Evolutionary conservation across 2,329 filamentous ascomycete genomes (phyloP), one percentile per base, ranked within the genome.

Genomic region (Paecilomyces variotii): DNA sequence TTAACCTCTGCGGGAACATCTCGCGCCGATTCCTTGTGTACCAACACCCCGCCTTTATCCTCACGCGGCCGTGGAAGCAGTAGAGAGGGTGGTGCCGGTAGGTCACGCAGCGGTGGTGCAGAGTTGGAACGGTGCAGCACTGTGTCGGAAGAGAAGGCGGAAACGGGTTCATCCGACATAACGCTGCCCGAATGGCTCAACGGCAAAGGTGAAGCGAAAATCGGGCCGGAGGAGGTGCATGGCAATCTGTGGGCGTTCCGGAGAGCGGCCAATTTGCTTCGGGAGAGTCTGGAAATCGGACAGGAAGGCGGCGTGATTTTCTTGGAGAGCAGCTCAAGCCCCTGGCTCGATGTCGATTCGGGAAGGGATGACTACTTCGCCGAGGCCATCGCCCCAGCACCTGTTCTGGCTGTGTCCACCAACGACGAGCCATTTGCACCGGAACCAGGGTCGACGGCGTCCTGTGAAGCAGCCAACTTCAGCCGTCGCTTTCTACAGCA

Each of bases 241-340:
- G 72, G 72, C 2, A 74, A 76, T 59, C 64, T 71, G 1, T 74
- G 76, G 60, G 77, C 77, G 2, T 81, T 82, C 57, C 68, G 71
- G 11, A 72, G 80, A 25, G 81, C 81, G 1, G 78, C 80, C 0
- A 74, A 77, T 30, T 62, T 82, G 0, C 68, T 83, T 2, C 74
- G 76, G 1, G 74, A 81, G 58, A 78, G 79, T n/a, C 68, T 82
- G 9, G 75, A 76, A 45, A 52, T 80, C 4, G 70, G 67, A 24
- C 70, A 70, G 7, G 76, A 79, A 3, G 79, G 80, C n/a, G 80
- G 79, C 1, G 78, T 81, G 1, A 66, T 73, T 12, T 74, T 74
- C 28, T 59, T 74, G 12, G 72, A 74, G 53, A 67, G 68, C 7
- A 68, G 62, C 39, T 70, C 66, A 50, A 66, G 56, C 28, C 67